Conservation (phyloP, 148 eudicot genomes). For the Heliamphora exappendiculata region DNA sequence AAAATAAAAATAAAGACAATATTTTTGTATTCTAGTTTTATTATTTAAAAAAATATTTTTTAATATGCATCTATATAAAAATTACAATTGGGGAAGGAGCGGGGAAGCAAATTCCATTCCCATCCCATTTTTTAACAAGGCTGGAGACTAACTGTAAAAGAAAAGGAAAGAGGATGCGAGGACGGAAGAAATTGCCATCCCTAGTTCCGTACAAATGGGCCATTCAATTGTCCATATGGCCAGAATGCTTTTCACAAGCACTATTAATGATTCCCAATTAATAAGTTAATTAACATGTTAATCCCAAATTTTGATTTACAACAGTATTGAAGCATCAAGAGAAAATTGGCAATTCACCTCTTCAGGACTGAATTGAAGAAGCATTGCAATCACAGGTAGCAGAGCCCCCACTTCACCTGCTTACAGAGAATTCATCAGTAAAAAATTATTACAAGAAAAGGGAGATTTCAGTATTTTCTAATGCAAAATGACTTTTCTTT, state of each 20-base stretch:
- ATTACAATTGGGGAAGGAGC: no score
- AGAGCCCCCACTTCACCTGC: constrained; percentile 95
- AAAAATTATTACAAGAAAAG: background rate
- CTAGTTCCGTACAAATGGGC: no score
- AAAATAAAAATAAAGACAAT: no score
- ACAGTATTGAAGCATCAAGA: constrained; percentile 4
- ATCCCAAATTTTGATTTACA: background rate
- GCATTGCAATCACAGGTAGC: constrained; percentile 92
- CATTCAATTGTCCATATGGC: background rate
- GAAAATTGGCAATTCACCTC: constrained; percentile 50
- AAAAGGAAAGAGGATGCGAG: no score
- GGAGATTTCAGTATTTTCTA: background rate
- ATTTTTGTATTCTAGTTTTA: no score
- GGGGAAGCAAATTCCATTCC: no score
- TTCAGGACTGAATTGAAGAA: constrained; percentile 97
- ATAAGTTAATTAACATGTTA: background rate
- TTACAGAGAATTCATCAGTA: constrained; percentile 1
- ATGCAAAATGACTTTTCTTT: constrained; percentile 3
- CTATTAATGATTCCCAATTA: background rate
- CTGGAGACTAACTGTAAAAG: no score
- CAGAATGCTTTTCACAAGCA: background rate
- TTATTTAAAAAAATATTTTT: no score
- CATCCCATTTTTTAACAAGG: no score
- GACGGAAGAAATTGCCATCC: no score
- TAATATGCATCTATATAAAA: no score